Evolutionary conservation across 495 filamentous ascomycete species (phyloP), one percentile per base, ranked within the genome.

Genomic region (Baudoinia panamericana): DNA sequence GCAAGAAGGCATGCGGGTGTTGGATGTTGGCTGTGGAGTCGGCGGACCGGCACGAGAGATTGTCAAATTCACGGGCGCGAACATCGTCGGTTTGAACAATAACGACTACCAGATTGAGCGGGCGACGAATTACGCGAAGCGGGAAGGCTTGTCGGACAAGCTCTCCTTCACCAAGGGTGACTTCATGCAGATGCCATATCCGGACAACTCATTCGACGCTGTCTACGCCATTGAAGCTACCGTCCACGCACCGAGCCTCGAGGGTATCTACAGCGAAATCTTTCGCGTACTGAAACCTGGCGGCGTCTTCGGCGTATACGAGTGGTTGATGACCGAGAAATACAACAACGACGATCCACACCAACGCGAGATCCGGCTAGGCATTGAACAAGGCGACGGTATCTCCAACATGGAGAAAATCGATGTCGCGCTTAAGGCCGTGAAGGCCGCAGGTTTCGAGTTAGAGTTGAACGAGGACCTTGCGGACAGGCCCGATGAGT

Each of bases 131-230:
- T 95, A 96, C 59, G 84, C 86, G 12, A 61, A 71, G 36, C 78
- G 78, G 54, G 84, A 93, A 58, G 82, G 82, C 38, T 67, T 96
- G 25, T 72, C 78, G 2, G 56, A 84, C 53, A 84, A 93, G 67
- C 64, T 95, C 56, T 75, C 70, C 54, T 96, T 85, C 50, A 78
- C 84, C 46, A 95, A 96, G 74, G 88, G 90, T 32, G 92, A 96
- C 54, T 97, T 96, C 66, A 96, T 95, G 88, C 90, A 97, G 77
- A 96, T 97, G 88, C 79, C 74, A 24, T 97, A 96, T 70, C 80
- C 84, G 33, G 75, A 85, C 51, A 82, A 92, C 68, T 68, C 60
- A 33, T 97, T 97, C 63, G 92, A 97, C 47, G 84, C 82, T 51
- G 90, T 97, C 32, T 96, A 97, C 56, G 90, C 92, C 45, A 97